Evolutionary conservation across 441 rosid species (phyloP).

Genomic region (Erysimum cheiri): DNA sequence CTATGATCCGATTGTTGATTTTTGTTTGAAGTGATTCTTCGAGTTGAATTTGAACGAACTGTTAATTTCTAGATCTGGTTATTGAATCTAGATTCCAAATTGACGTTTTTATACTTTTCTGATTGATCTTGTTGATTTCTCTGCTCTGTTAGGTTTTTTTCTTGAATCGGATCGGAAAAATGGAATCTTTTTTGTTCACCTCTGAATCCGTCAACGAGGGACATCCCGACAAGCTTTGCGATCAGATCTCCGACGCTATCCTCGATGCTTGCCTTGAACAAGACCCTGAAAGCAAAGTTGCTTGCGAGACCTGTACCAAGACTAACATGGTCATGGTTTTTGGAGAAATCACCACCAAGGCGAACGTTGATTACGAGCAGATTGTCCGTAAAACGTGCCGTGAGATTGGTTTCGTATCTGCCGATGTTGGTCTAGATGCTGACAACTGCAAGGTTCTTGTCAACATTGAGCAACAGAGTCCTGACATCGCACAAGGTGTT

Average conservation of each 20-base stretch:
- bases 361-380: constrained; percentile 64
- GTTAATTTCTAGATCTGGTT: constrained; percentile 13
- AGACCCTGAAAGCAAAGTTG: constrained; percentile 76
- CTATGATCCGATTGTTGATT: neutral
- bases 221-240: constrained; percentile 78
- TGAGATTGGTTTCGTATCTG: constrained; percentile 59
- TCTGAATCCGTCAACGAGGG: constrained; percentile 76
- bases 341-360: constrained; percentile 73
- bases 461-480: constrained; percentile 71
- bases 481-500: constrained; percentile 68
- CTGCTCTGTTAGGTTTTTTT: neutral
- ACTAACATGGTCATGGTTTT: constrained; percentile 73
- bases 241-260: constrained; percentile 74
- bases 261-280: constrained; percentile 71
- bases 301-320: constrained; percentile 73
- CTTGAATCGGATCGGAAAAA: constrained; percentile 38
- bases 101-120: neutral
- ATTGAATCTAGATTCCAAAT: neutral
- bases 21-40: neutral
- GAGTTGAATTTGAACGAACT: neutral
- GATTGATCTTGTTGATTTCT: neutral
- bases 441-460: constrained; percentile 69
- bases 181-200: constrained; percentile 76
- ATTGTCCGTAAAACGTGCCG: constrained; percentile 70
- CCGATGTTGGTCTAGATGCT: constrained; percentile 69